Conservation (phyloP, 495 filamentous ascomycete species). For the Aspergillus avenaceus region DNA sequence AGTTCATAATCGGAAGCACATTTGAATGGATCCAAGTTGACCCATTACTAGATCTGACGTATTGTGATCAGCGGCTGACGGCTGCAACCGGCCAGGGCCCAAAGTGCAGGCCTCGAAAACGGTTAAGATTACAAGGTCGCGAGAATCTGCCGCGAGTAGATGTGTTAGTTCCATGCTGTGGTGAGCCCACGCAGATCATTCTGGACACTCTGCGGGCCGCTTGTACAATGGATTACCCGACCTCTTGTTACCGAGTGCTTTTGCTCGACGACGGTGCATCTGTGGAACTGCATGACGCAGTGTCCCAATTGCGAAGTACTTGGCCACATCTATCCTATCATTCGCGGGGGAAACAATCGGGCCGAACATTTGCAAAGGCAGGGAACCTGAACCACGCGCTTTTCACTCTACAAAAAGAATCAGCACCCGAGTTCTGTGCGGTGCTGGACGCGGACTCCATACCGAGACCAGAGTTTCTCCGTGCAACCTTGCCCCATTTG, state of each 20-base stretch:
- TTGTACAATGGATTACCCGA: slow-evolving; percentile 45
- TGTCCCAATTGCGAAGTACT: slow-evolving; percentile 18
- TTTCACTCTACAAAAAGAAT: slow-evolving; percentile 31
- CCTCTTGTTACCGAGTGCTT: slow-evolving; percentile 40
- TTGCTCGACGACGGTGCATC: slow-evolving; percentile 49
- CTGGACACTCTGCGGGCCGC: slow-evolving; percentile 49
- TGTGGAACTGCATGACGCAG: slow-evolving; percentile 22
- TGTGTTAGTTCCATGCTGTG: slow-evolving; percentile 45
- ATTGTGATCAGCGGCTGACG: slow-evolving; percentile 24
- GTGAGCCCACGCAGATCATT: slow-evolving; percentile 46
- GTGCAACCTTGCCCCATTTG: slow-evolving; percentile 48
- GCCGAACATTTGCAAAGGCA: slow-evolving; percentile 46
- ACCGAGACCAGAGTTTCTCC: slow-evolving; percentile 44
- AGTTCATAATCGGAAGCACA: too few relatives aligned
- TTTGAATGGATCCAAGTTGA: slow-evolving; percentile 2
- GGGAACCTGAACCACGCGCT: slow-evolving; percentile 53
- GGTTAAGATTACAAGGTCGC: slow-evolving; percentile 20
- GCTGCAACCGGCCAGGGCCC: slow-evolving; percentile 13
- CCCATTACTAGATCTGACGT: slow-evolving; percentile 14
- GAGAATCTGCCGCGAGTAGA: slow-evolving; percentile 38
- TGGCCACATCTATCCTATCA: slow-evolving; percentile 45
- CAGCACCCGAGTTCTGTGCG: slow-evolving; percentile 36
- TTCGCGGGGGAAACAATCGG: slow-evolving; percentile 36
- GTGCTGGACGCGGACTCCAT: slow-evolving; percentile 44
- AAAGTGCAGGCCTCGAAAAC: slow-evolving; percentile 8